phyloP scores from a whole-genome alignment of 768 basidiomycete species.

The Leccinum fibrillosum region DNA sequence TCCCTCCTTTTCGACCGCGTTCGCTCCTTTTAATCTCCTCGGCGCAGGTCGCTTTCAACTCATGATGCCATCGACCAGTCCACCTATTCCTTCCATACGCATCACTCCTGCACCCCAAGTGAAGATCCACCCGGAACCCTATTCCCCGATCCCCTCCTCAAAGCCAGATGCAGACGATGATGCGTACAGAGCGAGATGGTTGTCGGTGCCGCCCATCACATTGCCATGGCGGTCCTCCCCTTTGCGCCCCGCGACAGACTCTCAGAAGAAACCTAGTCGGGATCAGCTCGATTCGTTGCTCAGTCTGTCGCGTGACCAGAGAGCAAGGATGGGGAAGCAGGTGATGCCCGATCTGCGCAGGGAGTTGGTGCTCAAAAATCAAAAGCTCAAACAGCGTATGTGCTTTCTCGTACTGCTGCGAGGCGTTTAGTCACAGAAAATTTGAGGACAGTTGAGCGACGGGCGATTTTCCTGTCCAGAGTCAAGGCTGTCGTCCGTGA shows the following conservation, averaged over 20 bases:
- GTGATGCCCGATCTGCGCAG: conserved; percentile 61
- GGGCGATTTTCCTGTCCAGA: conserved; percentile 73
- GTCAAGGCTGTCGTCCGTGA: conserved; percentile 58
- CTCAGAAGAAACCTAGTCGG: conserved; percentile 53
- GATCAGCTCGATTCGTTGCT: conserved; percentile 65
- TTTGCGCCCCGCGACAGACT: conserved; percentile 39
- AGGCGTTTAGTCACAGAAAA: neutral
- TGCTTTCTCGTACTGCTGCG: conserved; percentile 11
- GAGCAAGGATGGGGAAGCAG: conserved; percentile 42
- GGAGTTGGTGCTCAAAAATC: conserved; percentile 69
- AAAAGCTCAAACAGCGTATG: conserved; percentile 73
- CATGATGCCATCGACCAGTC: conserved; percentile 39
- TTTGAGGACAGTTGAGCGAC: conserved; percentile 57
- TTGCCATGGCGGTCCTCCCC: conserved; percentile 45
- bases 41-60: conserved; percentile 54
- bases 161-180: conserved; percentile 40
- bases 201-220: conserved; percentile 44
- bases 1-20: conserved; percentile 21
- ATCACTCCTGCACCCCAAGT: conserved; percentile 61
- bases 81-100: conserved; percentile 61
- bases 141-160: conserved; percentile 54
- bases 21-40: conserved; percentile 24
- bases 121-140: conserved; percentile 46
- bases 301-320: conserved; percentile 56
- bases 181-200: conserved; percentile 52